Base-by-base conservation (phyloP, 2,329 filamentous ascomycete species). In the Ceratocystis cubensis region DNA sequence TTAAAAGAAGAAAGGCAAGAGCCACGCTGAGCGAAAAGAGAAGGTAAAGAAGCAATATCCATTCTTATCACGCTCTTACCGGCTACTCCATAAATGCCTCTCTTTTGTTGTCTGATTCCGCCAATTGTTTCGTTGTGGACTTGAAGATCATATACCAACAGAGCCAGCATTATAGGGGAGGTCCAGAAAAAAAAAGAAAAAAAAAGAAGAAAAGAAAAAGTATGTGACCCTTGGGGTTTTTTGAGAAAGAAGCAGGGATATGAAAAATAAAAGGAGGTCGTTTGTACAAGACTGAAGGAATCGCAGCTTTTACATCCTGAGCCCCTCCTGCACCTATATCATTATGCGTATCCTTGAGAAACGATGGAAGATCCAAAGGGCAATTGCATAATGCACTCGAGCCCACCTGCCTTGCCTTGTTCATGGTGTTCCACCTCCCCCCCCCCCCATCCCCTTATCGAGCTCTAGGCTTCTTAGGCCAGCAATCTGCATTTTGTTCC, bases 121-220 rank as follows among this genome's bases (percentile, higher is more conserved):
- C 22, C 53, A 30, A 17, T 17, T 57, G 25, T 30, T 57, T 30
- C 53, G 22, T 57, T 57, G 20, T 30, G 5, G 7, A 57, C 53
- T 28, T 30, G 22, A 57, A 57, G 53, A 57, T 57, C 53, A 30
- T 57, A 17, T 57, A 57, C 53, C 53, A 30, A 57, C 53, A 57
- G 22, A 57, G 22, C 17, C 53, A 30, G 28, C 22, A 57, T 57
- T 17, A 33, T 57, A 57, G 53, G 48, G 48, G 53, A 57, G 53
- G 53, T 17, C 28, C 53, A 17, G 22, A 28, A 30, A 8, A n/a
- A 3, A 17, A 15, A 13, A 56, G 6, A 30, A 22, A 5, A 28
- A 30, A 8, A n/a, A 3, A 17, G 13, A 33, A 28, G n/a, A 1
- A 57, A 6, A 13, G 30, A 56, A 28, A 7, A 22, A 5, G 22